Base-by-base conservation (phyloP, 1,284 basidiomycete species). In the Melampsora americana region DNA sequence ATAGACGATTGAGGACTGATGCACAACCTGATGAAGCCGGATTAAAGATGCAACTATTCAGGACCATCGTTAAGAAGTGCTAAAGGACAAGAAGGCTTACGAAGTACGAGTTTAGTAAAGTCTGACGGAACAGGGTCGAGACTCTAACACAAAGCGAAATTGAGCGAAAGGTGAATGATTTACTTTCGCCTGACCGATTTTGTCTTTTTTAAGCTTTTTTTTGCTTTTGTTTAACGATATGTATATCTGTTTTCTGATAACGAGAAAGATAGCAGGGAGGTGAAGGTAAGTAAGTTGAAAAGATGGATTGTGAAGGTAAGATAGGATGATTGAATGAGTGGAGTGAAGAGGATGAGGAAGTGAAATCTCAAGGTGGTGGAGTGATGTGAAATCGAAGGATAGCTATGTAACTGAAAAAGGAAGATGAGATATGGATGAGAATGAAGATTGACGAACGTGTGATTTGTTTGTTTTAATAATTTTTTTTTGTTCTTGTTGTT, bases 201-300 rank as follows among this genome's bases (percentile, higher is more conserved):
- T 56, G 18, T 42, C 6, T 56, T 56, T n/a, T 56, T 28, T 18
- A n/a, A 56, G 5, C 53, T 56, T 56, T 56, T n/a, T 56, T 56
- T 56, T 56, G 26, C 53, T 6, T 56, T 56, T 56, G 53, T 56
- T 56, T n/a, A 56, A 14, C 53, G 7, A 56, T n/a, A 56, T 56
- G 53, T 16, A 56, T 6, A 28, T 56, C 53, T 56, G 53, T 56
- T 56, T 23, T 56, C 53, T 56, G 53, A 56, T 56, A 56, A 56
- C 20, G n/a, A 56, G 1, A 28, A 14, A 9, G 39, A 42, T 42
- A 42, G 39, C 6, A 42, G 1, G 11, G 39, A 42, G 4, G 5
- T 42, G 39, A 42, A 42, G 39, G 11, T 42, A 42, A 42, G 39
- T 12, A 7, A 42, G 35, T 35, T 35, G 35, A 42, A 11, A 12